Evolutionary conservation across 371 early-diverging fungal genomes (phyloP).

Genomic region (Fennellomyces sp.): DNA sequence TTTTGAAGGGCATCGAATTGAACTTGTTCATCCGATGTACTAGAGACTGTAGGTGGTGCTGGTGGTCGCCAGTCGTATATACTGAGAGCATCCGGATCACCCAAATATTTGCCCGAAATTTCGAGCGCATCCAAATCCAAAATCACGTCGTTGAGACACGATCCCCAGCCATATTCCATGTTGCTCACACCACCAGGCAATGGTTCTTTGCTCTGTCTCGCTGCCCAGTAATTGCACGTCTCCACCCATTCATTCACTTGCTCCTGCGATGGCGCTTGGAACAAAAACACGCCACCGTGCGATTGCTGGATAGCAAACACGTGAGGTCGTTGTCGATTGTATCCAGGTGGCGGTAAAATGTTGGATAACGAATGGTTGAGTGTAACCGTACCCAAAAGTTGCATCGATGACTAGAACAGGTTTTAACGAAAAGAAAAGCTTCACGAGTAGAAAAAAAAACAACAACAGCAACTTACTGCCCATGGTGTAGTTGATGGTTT

Average conservation of each 20-base stretch:
- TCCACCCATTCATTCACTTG: conserved; percentile 82
- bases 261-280: conserved; percentile 75
- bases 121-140: conserved; percentile 29
- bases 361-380: conserved; percentile 83
- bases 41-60: conserved; percentile 35
- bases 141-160: conserved; percentile 49
- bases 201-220: conserved; percentile 86
- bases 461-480: conserved; percentile 19
- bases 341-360: conserved; percentile 83
- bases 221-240: conserved; percentile 93
- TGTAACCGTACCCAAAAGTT: conserved; percentile 58
- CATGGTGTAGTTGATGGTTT: conserved; percentile 12
- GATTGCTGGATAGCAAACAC: conserved; percentile 86
- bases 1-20: conserved; percentile 36
- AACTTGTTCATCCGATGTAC: conserved; percentile 35
- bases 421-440: not conserved
- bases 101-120: conserved; percentile 11
- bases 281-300: conserved; percentile 81
- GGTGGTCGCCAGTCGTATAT: conserved; percentile 53
- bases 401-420: conserved; percentile 16
- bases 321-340: conserved; percentile 74
- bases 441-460: not conserved
- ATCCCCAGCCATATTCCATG: conserved; percentile 92
- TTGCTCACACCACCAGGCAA: conserved; percentile 83
- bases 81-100: conserved; percentile 30